phyloP scores from a whole-genome alignment of 805 yeast species.

The Phaffomyces antillensis region DNA sequence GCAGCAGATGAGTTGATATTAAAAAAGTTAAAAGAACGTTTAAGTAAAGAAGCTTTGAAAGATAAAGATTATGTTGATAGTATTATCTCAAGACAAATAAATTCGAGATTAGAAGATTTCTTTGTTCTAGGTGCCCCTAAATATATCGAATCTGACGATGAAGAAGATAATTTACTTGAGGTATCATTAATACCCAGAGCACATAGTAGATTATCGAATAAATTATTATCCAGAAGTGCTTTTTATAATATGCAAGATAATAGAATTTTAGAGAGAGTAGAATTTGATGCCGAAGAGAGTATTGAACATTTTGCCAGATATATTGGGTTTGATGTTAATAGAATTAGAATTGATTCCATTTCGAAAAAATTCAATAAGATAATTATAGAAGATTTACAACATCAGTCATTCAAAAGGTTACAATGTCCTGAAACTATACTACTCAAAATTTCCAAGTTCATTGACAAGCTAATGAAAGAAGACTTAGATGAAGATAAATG shows the following conservation, averaged over 20 bases:
- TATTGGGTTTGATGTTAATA: constrained; percentile 2
- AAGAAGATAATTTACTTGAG: constrained; percentile 1
- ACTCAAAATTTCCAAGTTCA: constrained; percentile 3
- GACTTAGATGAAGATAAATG: background rate
- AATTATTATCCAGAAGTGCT: background rate
- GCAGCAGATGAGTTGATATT: background rate
- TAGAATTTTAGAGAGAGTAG: background rate
- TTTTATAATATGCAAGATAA: constrained; percentile 7
- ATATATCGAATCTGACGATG: background rate
- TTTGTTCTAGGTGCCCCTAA: constrained; percentile 4
- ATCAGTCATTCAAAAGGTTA: constrained; percentile 4
- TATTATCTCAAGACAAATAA: background rate
- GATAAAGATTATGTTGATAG: constrained; percentile 5
- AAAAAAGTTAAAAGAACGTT: background rate
- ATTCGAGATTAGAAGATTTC: constrained; percentile 6
- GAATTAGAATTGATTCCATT: background rate
- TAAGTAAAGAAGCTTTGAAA: constrained; percentile 4
- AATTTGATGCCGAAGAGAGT: background rate
- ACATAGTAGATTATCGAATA: no score
- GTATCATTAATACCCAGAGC: background rate
- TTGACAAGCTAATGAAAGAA: background rate
- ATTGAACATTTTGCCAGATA: constrained; percentile 2
- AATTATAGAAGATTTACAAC: background rate
- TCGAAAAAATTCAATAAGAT: background rate
- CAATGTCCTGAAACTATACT: constrained; percentile 3